Conservation (phyloP, 768 basidiomycete genomes). For the Termitomyces sp. region DNA sequence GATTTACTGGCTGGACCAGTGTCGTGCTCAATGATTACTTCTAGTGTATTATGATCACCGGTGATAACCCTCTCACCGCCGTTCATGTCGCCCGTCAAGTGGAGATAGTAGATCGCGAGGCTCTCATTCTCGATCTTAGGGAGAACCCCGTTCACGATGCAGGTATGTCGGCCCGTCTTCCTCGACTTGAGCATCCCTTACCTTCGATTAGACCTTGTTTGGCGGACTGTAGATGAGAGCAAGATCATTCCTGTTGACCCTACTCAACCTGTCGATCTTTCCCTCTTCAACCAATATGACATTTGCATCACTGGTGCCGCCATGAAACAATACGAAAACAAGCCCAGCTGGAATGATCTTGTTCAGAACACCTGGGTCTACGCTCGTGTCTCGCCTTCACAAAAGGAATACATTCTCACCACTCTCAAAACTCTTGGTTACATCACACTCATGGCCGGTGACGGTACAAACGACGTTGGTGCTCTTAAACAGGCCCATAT, state of each 20-base stretch:
- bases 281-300: constrained; percentile 83
- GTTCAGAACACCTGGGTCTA: constrained; percentile 98
- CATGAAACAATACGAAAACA: constrained; percentile 77
- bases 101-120: constrained; percentile 95
- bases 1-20: not conserved
- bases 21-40: constrained; percentile 5
- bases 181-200: not conserved
- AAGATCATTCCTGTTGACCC: constrained; percentile 87
- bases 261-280: constrained; percentile 65
- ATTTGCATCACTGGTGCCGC: constrained; percentile 96
- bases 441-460: constrained; percentile 95
- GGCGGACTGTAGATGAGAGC: constrained; percentile 91
- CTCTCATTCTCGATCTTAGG: constrained; percentile 83
- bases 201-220: constrained; percentile 62
- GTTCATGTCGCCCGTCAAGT: constrained; percentile 95
- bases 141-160: constrained; percentile 70
- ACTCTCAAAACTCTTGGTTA: constrained; percentile 87
- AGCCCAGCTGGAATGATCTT: constrained; percentile 69
- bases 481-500: constrained; percentile 98
- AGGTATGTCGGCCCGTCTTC: constrained; percentile 38
- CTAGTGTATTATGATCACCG: constrained; percentile 98
- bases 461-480: constrained; percentile 98
- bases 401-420: constrained; percentile 94
- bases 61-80: constrained; percentile 96
- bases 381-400: constrained; percentile 91